Conservation (phyloP, 140 eudicot species). For the Oenanthe javanica region DNA sequence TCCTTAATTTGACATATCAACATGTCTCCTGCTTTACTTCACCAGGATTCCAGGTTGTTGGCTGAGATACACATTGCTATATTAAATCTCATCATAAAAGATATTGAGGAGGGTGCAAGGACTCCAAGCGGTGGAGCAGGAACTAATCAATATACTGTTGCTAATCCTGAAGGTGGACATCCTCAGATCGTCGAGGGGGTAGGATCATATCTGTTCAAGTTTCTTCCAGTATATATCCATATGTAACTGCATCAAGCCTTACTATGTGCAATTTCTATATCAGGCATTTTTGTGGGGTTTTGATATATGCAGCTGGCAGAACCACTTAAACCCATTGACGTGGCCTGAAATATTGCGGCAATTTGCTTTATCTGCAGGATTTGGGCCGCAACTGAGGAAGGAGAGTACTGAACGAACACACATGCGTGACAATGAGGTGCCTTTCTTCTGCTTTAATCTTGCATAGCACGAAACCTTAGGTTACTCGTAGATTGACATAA, state of each 20-base stretch:
- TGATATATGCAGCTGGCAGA: slow-evolving; percentile 87
- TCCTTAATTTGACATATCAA: neutral
- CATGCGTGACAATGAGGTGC: slow-evolving; percentile 66
- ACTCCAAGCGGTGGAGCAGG: slow-evolving; percentile 76
- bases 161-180: slow-evolving; percentile 94
- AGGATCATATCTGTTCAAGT: slow-evolving; percentile 42
- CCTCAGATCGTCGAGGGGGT: slow-evolving; percentile 98
- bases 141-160: slow-evolving; percentile 68
- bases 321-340: slow-evolving; percentile 71
- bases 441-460: neutral
- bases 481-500: neutral
- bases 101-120: slow-evolving; percentile 87
- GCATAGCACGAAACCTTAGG: neutral
- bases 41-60: slow-evolving; percentile 82
- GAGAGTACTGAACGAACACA: slow-evolving; percentile 38
- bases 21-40: neutral
- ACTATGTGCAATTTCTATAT: slow-evolving; percentile 1
- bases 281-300: slow-evolving; percentile 96
- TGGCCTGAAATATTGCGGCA: slow-evolving; percentile 96
- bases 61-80: slow-evolving; percentile 91
- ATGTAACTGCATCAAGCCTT: neutral
- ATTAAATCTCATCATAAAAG: slow-evolving; percentile 58
- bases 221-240: neutral
- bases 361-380: slow-evolving; percentile 86
- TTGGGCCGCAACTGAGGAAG: slow-evolving; percentile 81